Percentiles rank a stretch among this genome's conserved stretches.
These are phyloP conservation scores for Talaromyces funiculosus DNA, from an alignment of 2,329 filamentous ascomycete genomes.

Conservation along the genomic window DNA sequence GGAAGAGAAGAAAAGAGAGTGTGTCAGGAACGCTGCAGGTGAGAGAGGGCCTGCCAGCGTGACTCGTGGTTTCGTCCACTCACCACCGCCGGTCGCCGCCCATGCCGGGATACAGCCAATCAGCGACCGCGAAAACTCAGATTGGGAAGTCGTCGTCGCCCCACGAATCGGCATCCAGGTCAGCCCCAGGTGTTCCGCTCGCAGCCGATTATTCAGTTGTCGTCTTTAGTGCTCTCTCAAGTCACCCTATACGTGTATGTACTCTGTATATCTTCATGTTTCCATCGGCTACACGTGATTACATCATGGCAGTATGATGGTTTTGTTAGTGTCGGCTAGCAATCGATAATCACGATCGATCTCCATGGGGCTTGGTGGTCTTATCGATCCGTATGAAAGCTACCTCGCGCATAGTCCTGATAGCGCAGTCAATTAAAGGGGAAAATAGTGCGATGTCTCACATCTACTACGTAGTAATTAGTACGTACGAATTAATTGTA, in stretches of 20 bases:
- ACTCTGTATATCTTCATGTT: not conserved
- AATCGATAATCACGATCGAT: not conserved
- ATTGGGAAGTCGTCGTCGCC: not conserved
- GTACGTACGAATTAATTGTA: too few relatives aligned
- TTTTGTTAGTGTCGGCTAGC: not conserved
- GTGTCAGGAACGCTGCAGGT: slow-evolving; percentile 9
- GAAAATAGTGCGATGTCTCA: too few relatives aligned
- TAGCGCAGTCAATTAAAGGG: not conserved
- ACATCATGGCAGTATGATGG: too few relatives aligned
- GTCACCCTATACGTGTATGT: too few relatives aligned
- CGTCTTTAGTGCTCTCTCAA: too few relatives aligned
- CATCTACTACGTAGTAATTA: too few relatives aligned
- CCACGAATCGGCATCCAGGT: slow-evolving; percentile 6
- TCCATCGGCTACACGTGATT: too few relatives aligned
- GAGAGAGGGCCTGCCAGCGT: slow-evolving; percentile 5
- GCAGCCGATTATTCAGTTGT: slow-evolving; percentile 5
- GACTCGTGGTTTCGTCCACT: slow-evolving; percentile 8
- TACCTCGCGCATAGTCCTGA: not conserved
- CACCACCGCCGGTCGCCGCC: not conserved
- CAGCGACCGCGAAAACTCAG: not conserved
- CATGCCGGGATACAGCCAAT: not conserved
- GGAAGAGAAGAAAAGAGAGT: slow-evolving; percentile 6
- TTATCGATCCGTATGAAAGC: not conserved
- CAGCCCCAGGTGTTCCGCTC: slow-evolving; percentile 4
- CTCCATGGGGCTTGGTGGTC: not conserved